Evolutionary conservation across 2,329 filamentous ascomycete species (phyloP), one percentile per base, ranked within the genome.

Genomic region (Dryadomyces quercus-mongolicae): DNA sequence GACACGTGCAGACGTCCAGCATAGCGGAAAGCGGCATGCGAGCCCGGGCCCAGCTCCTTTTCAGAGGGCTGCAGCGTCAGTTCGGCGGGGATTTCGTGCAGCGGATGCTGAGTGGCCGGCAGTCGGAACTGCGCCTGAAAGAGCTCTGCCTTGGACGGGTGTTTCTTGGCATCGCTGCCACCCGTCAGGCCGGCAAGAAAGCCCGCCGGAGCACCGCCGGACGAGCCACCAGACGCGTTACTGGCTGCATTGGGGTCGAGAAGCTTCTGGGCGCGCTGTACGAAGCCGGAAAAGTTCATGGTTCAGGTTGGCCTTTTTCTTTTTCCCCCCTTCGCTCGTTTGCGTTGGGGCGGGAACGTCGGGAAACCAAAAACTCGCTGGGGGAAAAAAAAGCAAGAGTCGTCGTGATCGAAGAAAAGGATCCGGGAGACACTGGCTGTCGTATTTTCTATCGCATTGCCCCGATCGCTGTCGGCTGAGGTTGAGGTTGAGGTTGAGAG

Each of bases 71-170:
- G 84, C 56, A 98, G 87, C 55, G 90, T 94, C 57, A 98, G 81
- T 74, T 98, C 93, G 65, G 93, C 91, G 57, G 87, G 90, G 71
- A 98, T 96, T 74, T 98, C 93, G 72, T 94, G 90, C 55, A 97
- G 79, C 54, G 93, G 93, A 59, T 87, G 91, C 71, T 98, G 92
- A 43, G 88, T 86, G 65, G 89, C 83, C 48, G 93, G 93, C 38
- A 98, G 85, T 61, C 93, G 88, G 74, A 98, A 98, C 71, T 98
- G 93, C 68, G 86, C 85, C 72, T 93, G 90, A 74, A 97, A 98
- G 56, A 97, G 81, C 52, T 86, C 85, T 54, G 90, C 84, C 73
- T 96, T 97, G 65, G 91, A 92, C 51, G 91, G 90, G 67, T 88
- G 86, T 59, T 59, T 59, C 50, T 56, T 58, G 44, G 34, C 51